phyloP scores from a whole-genome alignment of 2,329 filamentous ascomycete species.

The Parastagonospora avenae region DNA sequence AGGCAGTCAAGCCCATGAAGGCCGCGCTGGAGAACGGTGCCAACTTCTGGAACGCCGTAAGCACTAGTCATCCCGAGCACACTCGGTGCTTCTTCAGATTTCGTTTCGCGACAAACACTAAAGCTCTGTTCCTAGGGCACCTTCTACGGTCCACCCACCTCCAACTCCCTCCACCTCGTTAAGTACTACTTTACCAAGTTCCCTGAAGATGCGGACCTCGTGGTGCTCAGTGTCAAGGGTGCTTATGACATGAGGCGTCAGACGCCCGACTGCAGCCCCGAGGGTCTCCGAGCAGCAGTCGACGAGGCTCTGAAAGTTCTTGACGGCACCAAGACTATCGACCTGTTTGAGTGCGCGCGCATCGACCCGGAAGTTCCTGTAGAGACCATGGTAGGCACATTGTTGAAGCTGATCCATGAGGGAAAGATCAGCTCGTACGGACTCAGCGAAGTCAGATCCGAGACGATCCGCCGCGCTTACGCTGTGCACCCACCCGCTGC shows the following conservation, averaged over 20 bases:
- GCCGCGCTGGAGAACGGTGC: constrained; percentile 40
- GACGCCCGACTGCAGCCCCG: constrained; percentile 40
- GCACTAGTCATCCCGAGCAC: too few species aligned
- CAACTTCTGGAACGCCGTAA: constrained; percentile 55
- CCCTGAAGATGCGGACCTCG: constrained; percentile 51
- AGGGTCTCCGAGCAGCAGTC: constrained; percentile 33
- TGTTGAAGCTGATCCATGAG: constrained; percentile 21
- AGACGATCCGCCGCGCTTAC: constrained; percentile 51
- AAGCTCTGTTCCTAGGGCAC: too few species aligned
- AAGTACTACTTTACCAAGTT: constrained; percentile 54
- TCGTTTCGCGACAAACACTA: too few species aligned
- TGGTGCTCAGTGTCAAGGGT: constrained; percentile 54
- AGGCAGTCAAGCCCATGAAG: constrained; percentile 46
- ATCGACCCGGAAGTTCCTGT: constrained; percentile 47
- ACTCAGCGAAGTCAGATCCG: constrained; percentile 47
- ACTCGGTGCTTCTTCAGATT: too few species aligned
- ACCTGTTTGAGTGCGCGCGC: constrained; percentile 49
- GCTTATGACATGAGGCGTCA: constrained; percentile 33
- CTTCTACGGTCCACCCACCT: constrained; percentile 49
- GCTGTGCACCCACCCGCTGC: constrained; percentile 58
- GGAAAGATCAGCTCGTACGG: constrained; percentile 47
- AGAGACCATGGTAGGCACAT: constrained; percentile 44
- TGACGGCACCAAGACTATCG: constrained; percentile 23
- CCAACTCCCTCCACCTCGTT: constrained; percentile 51
- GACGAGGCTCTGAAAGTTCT: constrained; percentile 1